Conservation (phyloP, 2,329 filamentous ascomycete genomes). For the Tolypocladium ovalisporum region DNA sequence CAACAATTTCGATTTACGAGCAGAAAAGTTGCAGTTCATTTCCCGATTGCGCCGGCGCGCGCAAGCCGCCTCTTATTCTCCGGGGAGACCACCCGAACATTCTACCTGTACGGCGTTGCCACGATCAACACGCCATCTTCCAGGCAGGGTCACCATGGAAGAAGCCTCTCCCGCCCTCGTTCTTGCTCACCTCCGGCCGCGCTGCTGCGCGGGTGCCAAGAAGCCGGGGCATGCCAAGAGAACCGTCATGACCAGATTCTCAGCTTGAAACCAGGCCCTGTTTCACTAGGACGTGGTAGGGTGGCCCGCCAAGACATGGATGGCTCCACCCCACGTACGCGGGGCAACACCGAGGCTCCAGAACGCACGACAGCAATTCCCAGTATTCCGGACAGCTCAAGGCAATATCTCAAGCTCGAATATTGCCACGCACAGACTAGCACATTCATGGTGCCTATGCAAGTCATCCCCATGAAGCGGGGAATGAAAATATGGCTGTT, state of each 20-base stretch:
- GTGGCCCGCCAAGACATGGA: no score
- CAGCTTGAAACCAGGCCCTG: slow-evolving; percentile 6
- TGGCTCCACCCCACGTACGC: not conserved
- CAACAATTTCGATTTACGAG: not conserved
- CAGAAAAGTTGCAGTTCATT: not conserved
- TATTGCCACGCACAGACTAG: not conserved
- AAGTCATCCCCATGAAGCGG: not conserved
- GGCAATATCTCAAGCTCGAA: not conserved
- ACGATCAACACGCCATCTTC: not conserved
- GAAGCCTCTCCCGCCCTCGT: not conserved
- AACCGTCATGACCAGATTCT: not conserved
- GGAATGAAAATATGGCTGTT: not conserved
- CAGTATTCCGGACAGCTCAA: not conserved
- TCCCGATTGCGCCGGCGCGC: not conserved
- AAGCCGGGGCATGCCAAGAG: not conserved
- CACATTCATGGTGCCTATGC: no score
- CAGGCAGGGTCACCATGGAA: not conserved
- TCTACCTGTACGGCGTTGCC: not conserved
- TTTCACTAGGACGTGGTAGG: slow-evolving; percentile 5
- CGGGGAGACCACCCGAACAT: not conserved
- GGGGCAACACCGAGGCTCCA: not conserved
- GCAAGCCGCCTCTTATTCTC: not conserved
- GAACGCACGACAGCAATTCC: not conserved
- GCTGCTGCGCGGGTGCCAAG: not conserved
- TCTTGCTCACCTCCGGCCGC: not conserved